Evolutionary conservation across 2,329 filamentous ascomycete genomes (phyloP).

Genomic region (Neonectria coccinea): DNA sequence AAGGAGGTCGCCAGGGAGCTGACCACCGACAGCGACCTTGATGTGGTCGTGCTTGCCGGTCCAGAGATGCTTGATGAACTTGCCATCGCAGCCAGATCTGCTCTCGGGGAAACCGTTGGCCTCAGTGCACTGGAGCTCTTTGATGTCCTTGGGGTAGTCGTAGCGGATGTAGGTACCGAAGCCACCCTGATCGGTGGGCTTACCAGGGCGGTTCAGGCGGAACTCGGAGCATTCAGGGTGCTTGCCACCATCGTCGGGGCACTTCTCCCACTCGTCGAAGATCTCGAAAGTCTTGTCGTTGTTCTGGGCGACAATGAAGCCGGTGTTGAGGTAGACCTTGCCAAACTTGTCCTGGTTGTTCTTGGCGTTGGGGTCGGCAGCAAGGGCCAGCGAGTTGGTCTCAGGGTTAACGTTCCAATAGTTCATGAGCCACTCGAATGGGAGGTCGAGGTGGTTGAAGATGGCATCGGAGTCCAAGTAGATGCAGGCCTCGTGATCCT

Average conservation of each 20-base stretch:
- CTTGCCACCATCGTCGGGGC: slow-evolving; percentile 54
- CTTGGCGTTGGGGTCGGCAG: slow-evolving; percentile 53
- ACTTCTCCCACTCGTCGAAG: slow-evolving; percentile 61
- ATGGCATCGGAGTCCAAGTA: slow-evolving; percentile 60
- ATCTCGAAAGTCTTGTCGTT: slow-evolving; percentile 61
- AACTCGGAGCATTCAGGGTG: slow-evolving; percentile 55
- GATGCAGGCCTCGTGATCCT: slow-evolving; percentile 57
- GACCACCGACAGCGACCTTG: slow-evolving; percentile 53
- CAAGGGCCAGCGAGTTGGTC: slow-evolving; percentile 56
- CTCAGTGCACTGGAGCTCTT: slow-evolving; percentile 55
- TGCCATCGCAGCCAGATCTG: slow-evolving; percentile 53
- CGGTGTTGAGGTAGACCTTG: slow-evolving; percentile 61
- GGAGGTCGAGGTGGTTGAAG: slow-evolving; percentile 57
- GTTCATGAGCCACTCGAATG: slow-evolving; percentile 61
- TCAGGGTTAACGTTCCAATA: slow-evolving; percentile 57
- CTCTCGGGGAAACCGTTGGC: slow-evolving; percentile 59
- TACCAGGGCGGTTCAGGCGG: slow-evolving; percentile 51
- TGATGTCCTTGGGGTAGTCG: slow-evolving; percentile 55
- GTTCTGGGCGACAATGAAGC: slow-evolving; percentile 66
- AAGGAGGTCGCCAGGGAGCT: slow-evolving; percentile 52
- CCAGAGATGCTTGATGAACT: slow-evolving; percentile 59
- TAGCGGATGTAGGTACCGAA: slow-evolving; percentile 59
- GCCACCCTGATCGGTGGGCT: slow-evolving; percentile 57
- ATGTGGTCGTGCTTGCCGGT: slow-evolving; percentile 55
- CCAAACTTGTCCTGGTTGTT: slow-evolving; percentile 56